These are phyloP conservation scores for Boletus reticuloceps DNA, from an alignment of 768 basidiomycete species.

Conservation along the genomic window DNA sequence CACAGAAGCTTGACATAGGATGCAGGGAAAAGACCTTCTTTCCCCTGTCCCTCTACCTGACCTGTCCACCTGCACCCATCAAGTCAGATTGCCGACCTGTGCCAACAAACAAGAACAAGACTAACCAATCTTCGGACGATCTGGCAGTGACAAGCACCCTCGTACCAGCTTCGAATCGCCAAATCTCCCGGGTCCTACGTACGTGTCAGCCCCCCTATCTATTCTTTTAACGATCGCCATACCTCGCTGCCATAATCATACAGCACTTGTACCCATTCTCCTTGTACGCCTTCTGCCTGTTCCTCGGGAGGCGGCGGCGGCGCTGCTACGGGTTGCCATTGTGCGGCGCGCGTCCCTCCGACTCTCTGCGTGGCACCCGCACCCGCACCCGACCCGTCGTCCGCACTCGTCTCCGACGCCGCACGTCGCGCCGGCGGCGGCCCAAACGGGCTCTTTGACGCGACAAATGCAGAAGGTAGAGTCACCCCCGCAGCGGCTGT, in stretches of 20 bases:
- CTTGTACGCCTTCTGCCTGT: constrained; percentile 36
- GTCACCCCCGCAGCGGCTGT: constrained; percentile 40
- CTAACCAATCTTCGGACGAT: constrained; percentile 77
- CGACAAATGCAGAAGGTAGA: constrained; percentile 37
- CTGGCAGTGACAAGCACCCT: constrained; percentile 61
- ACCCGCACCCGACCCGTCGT: neutral
- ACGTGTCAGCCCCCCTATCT: neutral
- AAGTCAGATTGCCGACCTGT: neutral
- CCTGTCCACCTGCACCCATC: constrained; percentile 60
- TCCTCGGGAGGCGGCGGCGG: constrained; percentile 17
- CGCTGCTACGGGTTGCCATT: neutral
- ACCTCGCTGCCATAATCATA: constrained; percentile 75
- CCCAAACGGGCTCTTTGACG: constrained; percentile 44
- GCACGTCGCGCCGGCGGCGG: constrained; percentile 52
- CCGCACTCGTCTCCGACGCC: constrained; percentile 19
- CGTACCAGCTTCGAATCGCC: constrained; percentile 50
- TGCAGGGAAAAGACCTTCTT: constrained; percentile 62
- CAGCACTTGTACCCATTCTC: constrained; percentile 76
- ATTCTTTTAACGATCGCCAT: neutral
- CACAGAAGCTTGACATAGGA: constrained; percentile 65
- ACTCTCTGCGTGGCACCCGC: neutral
- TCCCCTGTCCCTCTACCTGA: constrained; percentile 55
- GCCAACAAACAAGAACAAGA: neutral
- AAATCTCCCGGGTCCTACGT: constrained; percentile 69
- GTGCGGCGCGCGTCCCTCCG: neutral